phyloP scores from a whole-genome alignment of 208 protist genomes.

The Crithidia bombi region DNA sequence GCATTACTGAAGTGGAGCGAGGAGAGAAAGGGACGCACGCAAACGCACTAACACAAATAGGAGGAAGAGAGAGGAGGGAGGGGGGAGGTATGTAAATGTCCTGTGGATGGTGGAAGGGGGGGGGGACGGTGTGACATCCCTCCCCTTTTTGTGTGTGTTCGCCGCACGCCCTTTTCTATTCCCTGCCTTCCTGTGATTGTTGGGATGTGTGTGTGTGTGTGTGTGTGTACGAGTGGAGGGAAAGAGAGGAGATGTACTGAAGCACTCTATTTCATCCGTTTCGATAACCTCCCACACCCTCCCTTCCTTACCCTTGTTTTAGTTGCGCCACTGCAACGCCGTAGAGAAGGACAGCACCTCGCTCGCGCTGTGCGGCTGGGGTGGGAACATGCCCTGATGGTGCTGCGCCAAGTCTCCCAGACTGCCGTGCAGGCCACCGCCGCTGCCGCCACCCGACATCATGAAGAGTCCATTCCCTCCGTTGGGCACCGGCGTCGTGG shows the following conservation, averaged over 20 bases:
- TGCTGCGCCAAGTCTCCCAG: slow-evolving; percentile 7
- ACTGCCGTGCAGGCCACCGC: slow-evolving; percentile 2
- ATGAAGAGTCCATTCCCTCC: slow-evolving; percentile 18
- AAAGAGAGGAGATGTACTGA: no score
- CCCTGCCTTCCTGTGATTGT: not conserved
- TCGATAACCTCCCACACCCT: no score
- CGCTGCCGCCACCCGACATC: slow-evolving; percentile 8
- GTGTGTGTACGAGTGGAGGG: slow-evolving; percentile 20
- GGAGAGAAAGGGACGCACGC: not conserved
- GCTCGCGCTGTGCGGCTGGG: slow-evolving; percentile 26
- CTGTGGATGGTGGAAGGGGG: no score
- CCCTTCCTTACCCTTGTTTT: not conserved
- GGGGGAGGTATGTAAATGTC: no score
- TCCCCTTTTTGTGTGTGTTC: no score
- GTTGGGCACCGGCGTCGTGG: slow-evolving; percentile 24
- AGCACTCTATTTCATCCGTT: no score
- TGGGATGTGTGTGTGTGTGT: slow-evolving; percentile 14
- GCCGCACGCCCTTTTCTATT: not conserved
- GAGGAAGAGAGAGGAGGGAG: not conserved
- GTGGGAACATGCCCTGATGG: slow-evolving; percentile 18
- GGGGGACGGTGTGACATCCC: no score
- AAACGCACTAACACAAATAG: not conserved
- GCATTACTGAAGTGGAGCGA: no score
- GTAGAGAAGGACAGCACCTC: slow-evolving; percentile 35
- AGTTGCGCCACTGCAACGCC: slow-evolving; percentile 30